Evolutionary conservation across 1,284 basidiomycete genomes (phyloP), one percentile per base, ranked within the genome.

Genomic region (Leccinum subatratum): DNA sequence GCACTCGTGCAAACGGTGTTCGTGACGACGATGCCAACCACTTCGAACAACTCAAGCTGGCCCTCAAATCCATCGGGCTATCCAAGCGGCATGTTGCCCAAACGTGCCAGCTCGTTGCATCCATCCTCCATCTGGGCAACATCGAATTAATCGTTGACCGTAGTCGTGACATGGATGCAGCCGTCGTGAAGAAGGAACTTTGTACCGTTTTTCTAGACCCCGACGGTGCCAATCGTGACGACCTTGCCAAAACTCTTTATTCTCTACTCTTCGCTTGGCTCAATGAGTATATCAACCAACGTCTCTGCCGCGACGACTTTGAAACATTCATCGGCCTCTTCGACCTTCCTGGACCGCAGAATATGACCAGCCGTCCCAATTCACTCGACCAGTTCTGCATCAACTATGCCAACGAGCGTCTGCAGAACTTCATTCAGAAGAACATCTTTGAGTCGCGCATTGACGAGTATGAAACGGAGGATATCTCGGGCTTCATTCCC

Each of bases 151-250:
- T 83, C n/a, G 83, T 92, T 67, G 94, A 96, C 77, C 85, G 89
- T 6, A 80, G 83, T 68, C 83, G 90, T 42, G 94, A 96, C 71
- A 90, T 94, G 74, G 95, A 96, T 70, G 92, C 94, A 1, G 93
- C 93, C 5, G 89, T 94, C 22, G 89, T 98, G 73, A 92, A 94
- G 75, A 95, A 93, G 79, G 96, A 98, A 79, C 83, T 97, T 18
- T 98, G 95, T 79, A 98, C 96, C 0, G 90, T 98, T 32, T 96
- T 99, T 79, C 87, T 99, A 63, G 95, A 98, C 75, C 89, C 93
- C 0, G 96, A 98, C 73, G 93, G 92, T 62, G 95, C 96, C 73
- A 96, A 98, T 73, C 85, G 95, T 64, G 96, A 98, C 74, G 94
- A 96, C 75, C 89, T 98, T 48, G 94, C 95, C 18, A 92, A 95